Evolutionary conservation across 2,329 filamentous ascomycete genomes (phyloP).

Genomic region (Aspergillus aculeatinus): DNA sequence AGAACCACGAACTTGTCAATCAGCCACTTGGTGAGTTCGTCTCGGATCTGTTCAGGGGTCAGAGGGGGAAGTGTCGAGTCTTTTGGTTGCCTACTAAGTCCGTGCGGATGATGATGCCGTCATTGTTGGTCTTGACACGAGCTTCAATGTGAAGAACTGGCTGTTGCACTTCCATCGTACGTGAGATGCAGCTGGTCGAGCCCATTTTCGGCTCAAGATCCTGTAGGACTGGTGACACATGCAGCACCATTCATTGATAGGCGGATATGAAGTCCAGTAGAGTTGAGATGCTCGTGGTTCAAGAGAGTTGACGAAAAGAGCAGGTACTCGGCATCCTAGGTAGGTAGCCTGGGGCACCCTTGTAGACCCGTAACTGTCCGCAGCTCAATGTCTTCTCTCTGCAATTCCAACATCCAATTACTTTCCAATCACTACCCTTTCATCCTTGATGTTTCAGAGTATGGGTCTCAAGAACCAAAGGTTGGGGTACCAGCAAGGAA

Average conservation of each 20-base stretch:
- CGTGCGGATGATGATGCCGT: constrained; percentile 30
- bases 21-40: constrained; percentile 41
- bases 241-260: neutral
- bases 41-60: constrained; percentile 29
- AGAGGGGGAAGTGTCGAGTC: neutral
- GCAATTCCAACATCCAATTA: too few species aligned
- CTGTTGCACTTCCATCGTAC: constrained; percentile 16
- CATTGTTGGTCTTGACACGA: constrained; percentile 30
- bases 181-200: neutral
- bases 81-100: constrained; percentile 27
- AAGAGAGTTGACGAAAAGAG: too few species aligned
- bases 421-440: too few species aligned
- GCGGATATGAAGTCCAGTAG: neutral
- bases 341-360: too few species aligned
- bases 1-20: constrained; percentile 33
- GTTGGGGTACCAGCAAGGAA: too few species aligned
- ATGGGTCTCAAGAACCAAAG: too few species aligned
- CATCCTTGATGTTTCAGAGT: too few species aligned
- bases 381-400: too few species aligned
- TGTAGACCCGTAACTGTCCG: too few species aligned
- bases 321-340: too few species aligned
- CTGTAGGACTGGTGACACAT: too few species aligned
- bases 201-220: neutral
- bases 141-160: constrained; percentile 43
- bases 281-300: neutral